Conservation (phyloP, 2,329 filamentous ascomycete genomes). For the Clonostachys byssicola region DNA sequence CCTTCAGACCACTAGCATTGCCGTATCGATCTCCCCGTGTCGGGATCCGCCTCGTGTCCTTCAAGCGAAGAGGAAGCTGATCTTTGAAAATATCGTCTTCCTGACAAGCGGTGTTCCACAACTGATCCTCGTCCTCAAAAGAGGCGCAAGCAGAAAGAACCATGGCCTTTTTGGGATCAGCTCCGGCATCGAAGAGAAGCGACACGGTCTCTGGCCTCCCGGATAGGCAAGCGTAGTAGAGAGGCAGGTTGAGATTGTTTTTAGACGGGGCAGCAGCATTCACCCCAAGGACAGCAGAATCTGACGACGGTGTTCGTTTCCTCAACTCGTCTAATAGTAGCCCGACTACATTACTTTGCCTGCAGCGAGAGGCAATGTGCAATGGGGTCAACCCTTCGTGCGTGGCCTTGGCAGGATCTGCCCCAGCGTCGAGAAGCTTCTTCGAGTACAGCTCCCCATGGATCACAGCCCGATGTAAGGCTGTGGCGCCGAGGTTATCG, state of each 20-base stretch:
- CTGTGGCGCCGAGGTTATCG: not conserved
- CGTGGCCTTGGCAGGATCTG: not conserved
- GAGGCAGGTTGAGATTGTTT: not conserved
- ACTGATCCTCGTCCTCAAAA: not conserved
- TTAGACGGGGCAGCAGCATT: not conserved
- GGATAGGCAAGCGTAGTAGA: not conserved
- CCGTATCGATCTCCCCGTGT: not conserved
- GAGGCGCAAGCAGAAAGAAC: not conserved
- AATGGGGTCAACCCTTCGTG: not conserved
- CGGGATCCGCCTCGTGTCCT: not conserved
- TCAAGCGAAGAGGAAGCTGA: not conserved
- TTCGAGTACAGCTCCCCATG: not conserved
- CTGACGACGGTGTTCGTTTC: not conserved
- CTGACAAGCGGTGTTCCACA: not conserved
- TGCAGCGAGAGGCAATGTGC: not conserved
- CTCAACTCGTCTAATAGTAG: not conserved
- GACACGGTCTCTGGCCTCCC: not conserved
- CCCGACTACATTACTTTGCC: not conserved
- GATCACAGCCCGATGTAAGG: not conserved
- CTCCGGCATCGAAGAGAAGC: not conserved
- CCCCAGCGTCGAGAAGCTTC: not conserved
- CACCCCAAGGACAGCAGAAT: no score
- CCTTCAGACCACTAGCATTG: not conserved
- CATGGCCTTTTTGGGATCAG: not conserved
- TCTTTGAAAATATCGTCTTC: not conserved